Conservation (phyloP, 1,284 basidiomycete genomes). For the Leccinum solheimii region DNA sequence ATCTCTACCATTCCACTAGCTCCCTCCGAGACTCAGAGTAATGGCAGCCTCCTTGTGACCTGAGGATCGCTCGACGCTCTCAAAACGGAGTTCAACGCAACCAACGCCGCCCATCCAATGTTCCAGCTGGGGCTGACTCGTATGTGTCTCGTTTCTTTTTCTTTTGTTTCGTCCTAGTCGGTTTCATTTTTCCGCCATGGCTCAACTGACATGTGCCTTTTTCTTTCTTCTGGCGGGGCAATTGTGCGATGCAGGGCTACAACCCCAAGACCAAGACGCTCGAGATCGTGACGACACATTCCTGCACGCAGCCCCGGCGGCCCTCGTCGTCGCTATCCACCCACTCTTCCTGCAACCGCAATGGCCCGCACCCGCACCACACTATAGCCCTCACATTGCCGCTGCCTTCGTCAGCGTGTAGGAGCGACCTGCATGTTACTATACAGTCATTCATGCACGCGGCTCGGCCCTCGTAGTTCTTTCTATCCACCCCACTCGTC, state of each 20-base stretch:
- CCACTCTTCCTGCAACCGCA: too few relatives aligned
- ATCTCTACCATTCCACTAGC: slow-evolving; percentile 51
- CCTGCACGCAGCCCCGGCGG: too few relatives aligned
- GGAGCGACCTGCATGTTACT: too few relatives aligned
- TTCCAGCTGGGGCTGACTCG: slow-evolving; percentile 93
- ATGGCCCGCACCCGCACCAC: too few relatives aligned
- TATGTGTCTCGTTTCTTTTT: slow-evolving; percentile 26
- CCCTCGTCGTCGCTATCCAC: too few relatives aligned
- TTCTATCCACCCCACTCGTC: too few relatives aligned
- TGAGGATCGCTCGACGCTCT: slow-evolving; percentile 76
- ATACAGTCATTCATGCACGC: too few relatives aligned
- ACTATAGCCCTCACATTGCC: too few relatives aligned
- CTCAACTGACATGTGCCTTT: neutral
- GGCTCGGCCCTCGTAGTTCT: too few relatives aligned
- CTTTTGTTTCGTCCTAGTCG: slow-evolving; percentile 24
- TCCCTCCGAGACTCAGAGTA: slow-evolving; percentile 48
- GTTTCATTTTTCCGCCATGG: slow-evolving; percentile 15
- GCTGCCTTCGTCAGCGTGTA: too few relatives aligned
- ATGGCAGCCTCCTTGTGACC: slow-evolving; percentile 60
- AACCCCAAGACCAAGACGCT: slow-evolving; percentile 65
- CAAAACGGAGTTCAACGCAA: slow-evolving; percentile 70
- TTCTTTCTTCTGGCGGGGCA: neutral
- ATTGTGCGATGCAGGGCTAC: slow-evolving; percentile 44
- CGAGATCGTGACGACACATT: slow-evolving; percentile 68
- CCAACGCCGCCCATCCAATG: slow-evolving; percentile 82